These are phyloP conservation scores for Adansonia madagascariensis DNA, from an alignment of 441 rosid species.

Conservation along the genomic window DNA sequence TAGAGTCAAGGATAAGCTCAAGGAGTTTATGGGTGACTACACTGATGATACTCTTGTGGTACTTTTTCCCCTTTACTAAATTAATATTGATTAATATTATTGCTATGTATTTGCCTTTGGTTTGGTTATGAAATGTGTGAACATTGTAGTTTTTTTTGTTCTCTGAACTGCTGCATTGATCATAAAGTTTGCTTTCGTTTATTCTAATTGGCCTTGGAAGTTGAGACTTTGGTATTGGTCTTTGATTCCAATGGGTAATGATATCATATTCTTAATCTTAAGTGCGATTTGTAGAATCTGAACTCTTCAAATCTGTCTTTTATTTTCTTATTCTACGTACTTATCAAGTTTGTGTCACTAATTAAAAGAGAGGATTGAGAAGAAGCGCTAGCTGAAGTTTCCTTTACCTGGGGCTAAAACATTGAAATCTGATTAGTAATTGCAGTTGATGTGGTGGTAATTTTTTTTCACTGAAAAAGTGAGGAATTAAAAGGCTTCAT, in stretches of 20 bases:
- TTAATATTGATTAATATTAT: no score
- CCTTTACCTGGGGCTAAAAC: neutral
- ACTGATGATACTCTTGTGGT: slow-evolving; percentile 97
- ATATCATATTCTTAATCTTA: neutral
- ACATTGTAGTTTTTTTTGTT: neutral
- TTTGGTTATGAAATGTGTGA: neutral
- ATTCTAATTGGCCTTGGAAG: neutral
- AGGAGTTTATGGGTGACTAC: slow-evolving; percentile 96
- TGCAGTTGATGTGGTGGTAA: neutral
- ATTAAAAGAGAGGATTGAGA: neutral
- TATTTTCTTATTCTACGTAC: neutral
- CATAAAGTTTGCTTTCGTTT: no score
- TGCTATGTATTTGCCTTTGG: neutral
- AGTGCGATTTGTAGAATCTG: neutral
- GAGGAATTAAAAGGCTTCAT: neutral
- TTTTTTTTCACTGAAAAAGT: neutral
- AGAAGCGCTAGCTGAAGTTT: neutral
- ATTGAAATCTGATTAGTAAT: neutral
- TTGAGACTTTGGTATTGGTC: neutral
- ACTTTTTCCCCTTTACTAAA: neutral
- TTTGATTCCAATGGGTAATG: neutral
- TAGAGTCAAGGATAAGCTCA: slow-evolving; percentile 68
- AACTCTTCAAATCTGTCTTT: neutral
- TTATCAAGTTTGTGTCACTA: neutral
- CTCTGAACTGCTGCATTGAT: neutral